Evolutionary conservation across 2,329 filamentous ascomycete genomes (phyloP), one percentile per base, ranked within the genome.

Genomic region (Aspergillus cejpii): DNA sequence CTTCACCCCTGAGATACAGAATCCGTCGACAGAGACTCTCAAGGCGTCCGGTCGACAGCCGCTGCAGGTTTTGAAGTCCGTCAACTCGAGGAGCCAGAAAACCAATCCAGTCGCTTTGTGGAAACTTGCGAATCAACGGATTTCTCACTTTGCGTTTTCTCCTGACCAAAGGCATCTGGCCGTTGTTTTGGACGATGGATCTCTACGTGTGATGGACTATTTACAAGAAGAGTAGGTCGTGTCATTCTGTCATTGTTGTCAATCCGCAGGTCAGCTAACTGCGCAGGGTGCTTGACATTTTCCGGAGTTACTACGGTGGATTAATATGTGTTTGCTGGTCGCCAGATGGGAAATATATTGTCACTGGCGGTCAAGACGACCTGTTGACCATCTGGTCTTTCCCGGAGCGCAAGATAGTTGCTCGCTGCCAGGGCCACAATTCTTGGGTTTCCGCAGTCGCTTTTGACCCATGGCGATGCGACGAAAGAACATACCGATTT

Each of bases 391-490:
- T 98, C 55, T 98, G 92, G 92, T 92, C 84, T 12, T 76, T 95
- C 28, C 78, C 82, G 31, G 92, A 97, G 59, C 82, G 81, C 37
- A 80, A 83, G 42, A 81, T 98, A 39, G 84, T 98, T 39, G 92
- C 91, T 14, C 81, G 92, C 51, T 97, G 92, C 63, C 88, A 94
- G 60, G 92, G 92, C 2, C 92, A 98, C 67, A 85, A 94, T 52
- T 95, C 89, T 3, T 98, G 89, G 89, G 90, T 98, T 0, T 89
- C 88, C 3, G 82, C 84, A 12, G 87, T 98, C 29, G 87, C 88
- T 3, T 98, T 97, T 64, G 92, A 98, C 64, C 89, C 89, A 0
- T 98, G 92, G 92, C 80, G 90, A 51, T 98, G 92, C 61, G 92
- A 98, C 61, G 88, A 94, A 62, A 81, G 85, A 56, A 97, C 88